Conservation (phyloP, 2,329 filamentous ascomycete species). For the Trichoderma guizhouense region DNA sequence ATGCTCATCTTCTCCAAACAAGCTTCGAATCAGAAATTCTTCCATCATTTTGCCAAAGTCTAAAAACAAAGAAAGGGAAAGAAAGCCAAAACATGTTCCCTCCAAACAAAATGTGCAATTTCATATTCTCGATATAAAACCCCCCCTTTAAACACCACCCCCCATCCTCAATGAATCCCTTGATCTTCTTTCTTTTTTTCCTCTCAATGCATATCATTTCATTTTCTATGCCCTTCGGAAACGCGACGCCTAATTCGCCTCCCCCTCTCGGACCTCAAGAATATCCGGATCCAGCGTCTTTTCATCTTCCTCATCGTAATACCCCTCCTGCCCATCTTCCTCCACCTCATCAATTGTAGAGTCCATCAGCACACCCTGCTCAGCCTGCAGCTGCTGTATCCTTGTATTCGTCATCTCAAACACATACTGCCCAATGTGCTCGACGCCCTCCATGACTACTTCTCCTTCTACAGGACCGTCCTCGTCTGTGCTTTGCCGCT, state of each 20-base stretch:
- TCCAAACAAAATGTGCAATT: not conserved
- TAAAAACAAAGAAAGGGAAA: not conserved
- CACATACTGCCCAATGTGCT: slow-evolving; percentile 94
- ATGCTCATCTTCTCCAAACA: not conserved
- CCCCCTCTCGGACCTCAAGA: slow-evolving; percentile 35
- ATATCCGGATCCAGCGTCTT: slow-evolving; percentile 35
- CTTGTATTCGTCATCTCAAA: slow-evolving; percentile 84
- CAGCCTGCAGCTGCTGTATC: slow-evolving; percentile 47
- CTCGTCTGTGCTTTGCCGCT: slow-evolving; percentile 47
- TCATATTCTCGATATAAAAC: not conserved
- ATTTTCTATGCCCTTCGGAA: not conserved
- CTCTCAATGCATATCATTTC: not conserved
- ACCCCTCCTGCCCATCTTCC: slow-evolving; percentile 31
- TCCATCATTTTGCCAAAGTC: not conserved
- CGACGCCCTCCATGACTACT: slow-evolving; percentile 81
- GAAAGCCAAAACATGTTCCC: not conserved
- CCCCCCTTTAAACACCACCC: not conserved
- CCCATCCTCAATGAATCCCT: not conserved
- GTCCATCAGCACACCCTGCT: slow-evolving; percentile 28
- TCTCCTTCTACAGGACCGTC: slow-evolving; percentile 47
- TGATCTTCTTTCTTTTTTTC: not conserved
- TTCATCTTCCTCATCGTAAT: slow-evolving; percentile 32
- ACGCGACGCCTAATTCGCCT: slow-evolving; percentile 19
- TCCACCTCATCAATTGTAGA: slow-evolving; percentile 27
- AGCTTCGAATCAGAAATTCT: not conserved